phyloP scores from a whole-genome alignment of 345 rosid genomes.

The Sisymbrium irio region DNA sequence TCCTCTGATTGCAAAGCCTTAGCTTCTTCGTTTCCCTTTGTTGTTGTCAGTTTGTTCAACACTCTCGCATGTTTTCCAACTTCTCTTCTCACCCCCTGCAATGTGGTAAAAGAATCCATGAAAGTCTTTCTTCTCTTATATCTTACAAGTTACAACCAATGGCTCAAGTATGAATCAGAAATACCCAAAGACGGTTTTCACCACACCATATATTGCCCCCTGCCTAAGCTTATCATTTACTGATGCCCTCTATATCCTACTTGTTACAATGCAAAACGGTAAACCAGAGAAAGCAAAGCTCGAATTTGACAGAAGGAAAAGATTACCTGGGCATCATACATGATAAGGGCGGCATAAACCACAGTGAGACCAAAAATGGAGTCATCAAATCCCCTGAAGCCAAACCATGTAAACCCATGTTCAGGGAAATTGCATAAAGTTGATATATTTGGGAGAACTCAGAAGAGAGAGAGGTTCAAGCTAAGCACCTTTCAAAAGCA shows the following conservation, averaged over 20 bases:
- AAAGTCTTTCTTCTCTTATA: background rate
- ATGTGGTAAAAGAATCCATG: background rate
- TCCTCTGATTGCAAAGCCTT: conserved; percentile 11
- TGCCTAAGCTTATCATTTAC: background rate
- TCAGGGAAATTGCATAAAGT: background rate
- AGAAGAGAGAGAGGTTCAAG: background rate
- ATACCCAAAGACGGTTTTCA: background rate
- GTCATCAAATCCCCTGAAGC: conserved; percentile 79
- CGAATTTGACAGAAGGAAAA: background rate
- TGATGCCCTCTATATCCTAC: background rate
- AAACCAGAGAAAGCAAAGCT: conserved; percentile 1
- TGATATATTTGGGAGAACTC: background rate
- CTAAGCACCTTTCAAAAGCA: conserved; percentile 73
- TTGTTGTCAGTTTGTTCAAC: conserved; percentile 45
- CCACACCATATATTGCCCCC: background rate
- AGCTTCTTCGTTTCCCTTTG: background rate
- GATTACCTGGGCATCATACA: conserved; percentile 88
- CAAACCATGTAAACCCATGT: background rate
- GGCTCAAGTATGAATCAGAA: background rate
- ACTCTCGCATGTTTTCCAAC: conserved; percentile 81
- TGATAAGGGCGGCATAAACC: conserved; percentile 81
- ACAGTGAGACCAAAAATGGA: conserved; percentile 69
- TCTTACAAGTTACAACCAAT: too few species aligned
- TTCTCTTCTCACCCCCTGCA: conserved; percentile 91
- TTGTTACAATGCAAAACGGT: conserved; percentile 3